Conservation (phyloP, 441 rosid species). For the Geranium incanum region DNA sequence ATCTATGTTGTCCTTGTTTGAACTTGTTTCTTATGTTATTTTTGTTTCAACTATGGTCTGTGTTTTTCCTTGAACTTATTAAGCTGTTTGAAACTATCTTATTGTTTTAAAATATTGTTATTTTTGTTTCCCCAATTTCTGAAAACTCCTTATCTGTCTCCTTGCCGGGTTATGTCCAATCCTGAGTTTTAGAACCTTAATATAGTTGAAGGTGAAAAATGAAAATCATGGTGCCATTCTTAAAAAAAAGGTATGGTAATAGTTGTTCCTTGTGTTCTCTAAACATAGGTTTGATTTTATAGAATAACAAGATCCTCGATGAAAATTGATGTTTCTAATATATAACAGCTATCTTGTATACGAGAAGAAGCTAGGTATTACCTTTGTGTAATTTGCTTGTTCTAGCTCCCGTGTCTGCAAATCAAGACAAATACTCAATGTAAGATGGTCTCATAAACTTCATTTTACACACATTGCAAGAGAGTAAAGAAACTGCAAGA, state of each 20-base stretch:
- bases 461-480: background rate
- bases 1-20: no score
- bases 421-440: conserved; percentile 11
- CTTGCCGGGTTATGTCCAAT: no score
- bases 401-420: conserved; percentile 60
- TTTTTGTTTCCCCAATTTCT: no score
- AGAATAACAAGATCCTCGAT: background rate
- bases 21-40: no score
- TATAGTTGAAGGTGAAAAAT: background rate
- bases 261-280: background rate
- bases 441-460: background rate
- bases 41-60: no score
- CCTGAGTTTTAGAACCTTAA: no score
- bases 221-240: background rate
- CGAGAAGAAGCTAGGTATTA: conserved; percentile 26
- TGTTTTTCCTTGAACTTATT: no score
- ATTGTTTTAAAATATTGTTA: no score
- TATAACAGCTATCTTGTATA: background rate
- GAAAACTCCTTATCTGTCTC: no score
- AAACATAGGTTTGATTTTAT: background rate
- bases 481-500: background rate
- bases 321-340: background rate
- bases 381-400: conserved; percentile 72
- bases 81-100: no score
- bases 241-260: background rate